phyloP scores from a whole-genome alignment of 495 filamentous ascomycete genomes.

The Penicillium desertorum region DNA sequence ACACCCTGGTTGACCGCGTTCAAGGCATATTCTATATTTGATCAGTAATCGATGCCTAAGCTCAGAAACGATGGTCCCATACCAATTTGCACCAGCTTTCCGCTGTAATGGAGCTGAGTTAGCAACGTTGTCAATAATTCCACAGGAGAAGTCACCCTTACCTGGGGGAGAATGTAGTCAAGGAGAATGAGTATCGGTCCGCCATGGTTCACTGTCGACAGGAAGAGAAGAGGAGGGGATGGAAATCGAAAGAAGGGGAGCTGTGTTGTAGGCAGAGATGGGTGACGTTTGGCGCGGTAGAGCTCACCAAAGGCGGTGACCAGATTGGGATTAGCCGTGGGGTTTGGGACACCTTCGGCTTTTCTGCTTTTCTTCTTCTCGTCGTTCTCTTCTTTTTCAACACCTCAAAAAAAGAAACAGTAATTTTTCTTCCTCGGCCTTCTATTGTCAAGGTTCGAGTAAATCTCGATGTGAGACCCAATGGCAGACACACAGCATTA shows the following conservation, averaged over 20 bases:
- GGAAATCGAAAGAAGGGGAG: constrained; percentile 18
- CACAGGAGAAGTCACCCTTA: constrained; percentile 50
- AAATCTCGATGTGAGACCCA: constrained; percentile 9
- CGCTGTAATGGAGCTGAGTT: constrained; percentile 53
- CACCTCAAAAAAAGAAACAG: not conserved
- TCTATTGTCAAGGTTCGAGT: not conserved
- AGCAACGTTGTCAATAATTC: constrained; percentile 20
- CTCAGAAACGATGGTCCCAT: constrained; percentile 22
- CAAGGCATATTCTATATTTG: constrained; percentile 84
- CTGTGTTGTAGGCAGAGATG: constrained; percentile 31
- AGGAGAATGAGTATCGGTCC: constrained; percentile 98
- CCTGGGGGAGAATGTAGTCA: constrained; percentile 99
- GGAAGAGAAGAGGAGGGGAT: constrained; percentile 14
- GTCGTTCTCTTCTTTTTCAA: constrained; percentile 10
- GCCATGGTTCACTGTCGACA: constrained; percentile 62
- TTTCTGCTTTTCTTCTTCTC: constrained; percentile 20
- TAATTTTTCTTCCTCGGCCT: constrained; percentile 4
- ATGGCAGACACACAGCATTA: constrained; percentile 50
- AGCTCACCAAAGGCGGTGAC: constrained; percentile 35
- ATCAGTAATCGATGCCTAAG: constrained; percentile 17
- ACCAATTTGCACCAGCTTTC: constrained; percentile 82
- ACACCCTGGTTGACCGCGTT: constrained; percentile 99
- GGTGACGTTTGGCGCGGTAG: constrained; percentile 33
- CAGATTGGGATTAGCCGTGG: constrained; percentile 22
- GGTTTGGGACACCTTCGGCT: constrained; percentile 16